A percentile compares a stretch with the other conserved stretches of the same genome.
Evolutionary conservation across 2,329 filamentous ascomycete genomes (phyloP).

Genomic region (Pyricularia pennisetigena): DNA sequence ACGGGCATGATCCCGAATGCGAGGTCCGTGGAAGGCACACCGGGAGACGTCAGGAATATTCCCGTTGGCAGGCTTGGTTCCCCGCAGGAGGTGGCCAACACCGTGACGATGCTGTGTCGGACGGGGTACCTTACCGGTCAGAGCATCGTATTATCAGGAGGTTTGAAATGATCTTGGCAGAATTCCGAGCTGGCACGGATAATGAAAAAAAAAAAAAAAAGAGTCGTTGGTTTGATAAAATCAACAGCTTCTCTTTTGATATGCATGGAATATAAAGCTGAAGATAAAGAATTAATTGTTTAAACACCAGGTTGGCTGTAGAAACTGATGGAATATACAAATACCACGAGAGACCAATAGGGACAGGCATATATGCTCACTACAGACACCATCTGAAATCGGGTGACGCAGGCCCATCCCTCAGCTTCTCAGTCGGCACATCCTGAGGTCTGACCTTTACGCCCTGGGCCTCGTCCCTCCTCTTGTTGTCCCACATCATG

Average conservation of each 20-base stretch:
- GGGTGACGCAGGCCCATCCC: slow-evolving; percentile 39
- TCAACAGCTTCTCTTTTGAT: not conserved
- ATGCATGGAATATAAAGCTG: not conserved
- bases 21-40: slow-evolving; percentile 36
- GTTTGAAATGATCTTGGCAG: slow-evolving; percentile 33
- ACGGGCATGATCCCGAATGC: slow-evolving; percentile 53
- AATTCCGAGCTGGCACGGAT: not conserved
- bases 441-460: slow-evolving; percentile 43
- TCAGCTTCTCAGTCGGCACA: slow-evolving; percentile 44
- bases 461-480: slow-evolving; percentile 47
- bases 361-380: not conserved
- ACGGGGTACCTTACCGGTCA: slow-evolving; percentile 53
- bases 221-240: not conserved
- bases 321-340: not conserved
- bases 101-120: slow-evolving; percentile 48
- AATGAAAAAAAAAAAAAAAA: no score
- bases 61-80: slow-evolving; percentile 48
- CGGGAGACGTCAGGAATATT: slow-evolving; percentile 49
- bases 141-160: slow-evolving; percentile 41
- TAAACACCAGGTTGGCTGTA: not conserved
- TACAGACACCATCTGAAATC: slow-evolving; percentile 44
- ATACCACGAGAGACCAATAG: not conserved
- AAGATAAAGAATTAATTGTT: not conserved
- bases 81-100: slow-evolving; percentile 49
- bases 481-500: slow-evolving; percentile 56